These are phyloP conservation scores for Xylaria sp. DNA, from an alignment of 2,329 filamentous ascomycete genomes.

Conservation along the genomic window DNA sequence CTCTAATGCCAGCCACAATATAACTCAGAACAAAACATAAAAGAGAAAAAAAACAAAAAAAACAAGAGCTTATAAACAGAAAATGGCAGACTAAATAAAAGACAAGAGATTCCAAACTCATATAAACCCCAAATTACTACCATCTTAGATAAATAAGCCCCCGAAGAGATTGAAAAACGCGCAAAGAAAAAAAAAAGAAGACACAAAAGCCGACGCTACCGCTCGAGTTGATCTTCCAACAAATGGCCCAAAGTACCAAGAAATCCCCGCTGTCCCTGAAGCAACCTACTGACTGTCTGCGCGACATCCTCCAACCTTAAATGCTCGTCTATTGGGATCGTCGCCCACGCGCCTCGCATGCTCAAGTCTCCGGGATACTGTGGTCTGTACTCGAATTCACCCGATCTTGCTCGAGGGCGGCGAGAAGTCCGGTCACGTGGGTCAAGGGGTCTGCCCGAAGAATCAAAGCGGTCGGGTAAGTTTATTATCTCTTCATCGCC, in stretches of 20 bases:
- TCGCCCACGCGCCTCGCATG: conserved; percentile 32
- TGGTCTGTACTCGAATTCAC: conserved; percentile 36
- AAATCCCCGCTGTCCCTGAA: conserved; percentile 31
- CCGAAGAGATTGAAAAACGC: background rate
- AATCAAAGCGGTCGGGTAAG: conserved; percentile 50
- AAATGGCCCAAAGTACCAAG: conserved; percentile 34
- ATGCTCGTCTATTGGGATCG: conserved; percentile 16
- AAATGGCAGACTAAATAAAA: background rate
- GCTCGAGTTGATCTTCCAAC: conserved; percentile 21
- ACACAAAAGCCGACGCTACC: conserved; percentile 3
- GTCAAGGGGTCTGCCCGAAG: conserved; percentile 44
- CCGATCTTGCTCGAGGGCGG: conserved; percentile 25
- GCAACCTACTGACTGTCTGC: conserved; percentile 31
- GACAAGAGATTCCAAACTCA: background rate
- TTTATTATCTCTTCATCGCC: conserved; percentile 46
- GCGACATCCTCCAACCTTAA: conserved; percentile 15
- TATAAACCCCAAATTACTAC: background rate
- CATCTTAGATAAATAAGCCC: background rate
- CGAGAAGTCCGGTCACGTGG: conserved; percentile 15
- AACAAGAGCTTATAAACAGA: background rate
- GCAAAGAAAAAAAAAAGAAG: background rate
- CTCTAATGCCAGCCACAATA: conserved; percentile 21
- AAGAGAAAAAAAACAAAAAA: background rate
- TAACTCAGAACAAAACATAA: too few species aligned
- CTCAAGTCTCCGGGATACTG: conserved; percentile 30